Percentiles rank a stretch among this genome's conserved stretches.
phyloP scores from a whole-genome alignment of 2,329 filamentous ascomycete species.

The Lachnum nothofagi region DNA sequence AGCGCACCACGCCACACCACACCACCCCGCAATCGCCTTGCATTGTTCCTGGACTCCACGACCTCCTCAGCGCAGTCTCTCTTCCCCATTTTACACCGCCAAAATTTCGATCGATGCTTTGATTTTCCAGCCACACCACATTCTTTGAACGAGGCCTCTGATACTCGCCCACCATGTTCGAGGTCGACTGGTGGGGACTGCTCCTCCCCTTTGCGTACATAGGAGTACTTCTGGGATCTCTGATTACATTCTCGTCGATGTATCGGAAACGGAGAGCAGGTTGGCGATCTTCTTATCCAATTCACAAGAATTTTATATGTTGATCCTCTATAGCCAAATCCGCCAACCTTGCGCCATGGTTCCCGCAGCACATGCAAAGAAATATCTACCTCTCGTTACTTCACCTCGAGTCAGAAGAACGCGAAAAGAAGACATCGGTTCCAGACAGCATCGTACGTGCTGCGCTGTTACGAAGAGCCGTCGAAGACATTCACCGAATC shows the following conservation, averaged over 20 bases:
- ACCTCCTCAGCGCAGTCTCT: too few species aligned
- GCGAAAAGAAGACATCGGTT: conserved; percentile 62
- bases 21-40: too few species aligned
- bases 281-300: conserved; percentile 43
- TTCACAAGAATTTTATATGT: conserved; percentile 15
- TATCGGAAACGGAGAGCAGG: conserved; percentile 89
- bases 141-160: too few species aligned
- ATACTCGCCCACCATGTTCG: conserved; percentile 29
- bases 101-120: too few species aligned
- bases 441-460: conserved; percentile 84
- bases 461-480: conserved; percentile 79
- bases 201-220: conserved; percentile 86
- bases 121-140: too few species aligned
- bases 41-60: too few species aligned
- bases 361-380: conserved; percentile 81
- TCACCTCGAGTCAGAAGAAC: conserved; percentile 63
- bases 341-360: conserved; percentile 88
- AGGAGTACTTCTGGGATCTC: conserved; percentile 75
- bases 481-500: conserved; percentile 88
- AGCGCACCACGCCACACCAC: too few species aligned
- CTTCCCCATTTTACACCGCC: too few species aligned
- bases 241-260: conserved; percentile 86
- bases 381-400: conserved; percentile 92
- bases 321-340: conserved; percentile 55
- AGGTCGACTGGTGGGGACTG: conserved; percentile 75